These are phyloP conservation scores for Aspergillus leporis DNA, from an alignment of 495 filamentous ascomycete species.

Conservation along the genomic window DNA sequence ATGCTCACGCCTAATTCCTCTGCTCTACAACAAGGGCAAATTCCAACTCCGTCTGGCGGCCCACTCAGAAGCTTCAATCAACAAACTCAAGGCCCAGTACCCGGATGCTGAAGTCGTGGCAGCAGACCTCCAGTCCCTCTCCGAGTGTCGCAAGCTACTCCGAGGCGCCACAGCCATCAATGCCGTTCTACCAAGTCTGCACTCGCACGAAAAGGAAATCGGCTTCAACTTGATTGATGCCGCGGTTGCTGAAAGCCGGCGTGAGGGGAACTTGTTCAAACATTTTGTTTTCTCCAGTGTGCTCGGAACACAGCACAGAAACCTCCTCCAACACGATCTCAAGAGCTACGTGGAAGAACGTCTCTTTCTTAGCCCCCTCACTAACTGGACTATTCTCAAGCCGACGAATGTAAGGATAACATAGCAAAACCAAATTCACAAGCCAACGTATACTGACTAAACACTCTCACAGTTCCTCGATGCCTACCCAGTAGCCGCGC, in stretches of 20 bases:
- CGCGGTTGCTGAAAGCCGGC: slow-evolving; percentile 18
- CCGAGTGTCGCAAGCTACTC: slow-evolving; percentile 20
- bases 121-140: slow-evolving; percentile 24
- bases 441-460: neutral
- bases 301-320: slow-evolving; percentile 31
- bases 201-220: slow-evolving; percentile 30
- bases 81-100: slow-evolving; percentile 19
- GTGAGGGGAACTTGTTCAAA: slow-evolving; percentile 12
- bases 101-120: slow-evolving; percentile 27
- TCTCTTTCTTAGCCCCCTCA: slow-evolving; percentile 25
- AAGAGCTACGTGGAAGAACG: slow-evolving; percentile 37
- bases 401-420: slow-evolving; percentile 24
- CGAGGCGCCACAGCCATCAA: slow-evolving; percentile 14
- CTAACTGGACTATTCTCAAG: slow-evolving; percentile 33
- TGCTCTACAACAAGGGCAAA: slow-evolving; percentile 26
- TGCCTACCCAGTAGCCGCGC: slow-evolving; percentile 20
- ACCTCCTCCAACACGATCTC: slow-evolving; percentile 34
- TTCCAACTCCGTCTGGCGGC: slow-evolving; percentile 27
- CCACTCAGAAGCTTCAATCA: slow-evolving; percentile 11
- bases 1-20: slow-evolving; percentile 26
- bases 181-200: slow-evolving; percentile 26
- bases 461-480: slow-evolving; percentile 25
- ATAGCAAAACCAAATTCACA: no score
- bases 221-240: slow-evolving; percentile 35
- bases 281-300: slow-evolving; percentile 33